These are phyloP conservation scores for Botryosphaeria dothidea DNA, from an alignment of 2,329 filamentous ascomycete genomes.

Conservation along the genomic window DNA sequence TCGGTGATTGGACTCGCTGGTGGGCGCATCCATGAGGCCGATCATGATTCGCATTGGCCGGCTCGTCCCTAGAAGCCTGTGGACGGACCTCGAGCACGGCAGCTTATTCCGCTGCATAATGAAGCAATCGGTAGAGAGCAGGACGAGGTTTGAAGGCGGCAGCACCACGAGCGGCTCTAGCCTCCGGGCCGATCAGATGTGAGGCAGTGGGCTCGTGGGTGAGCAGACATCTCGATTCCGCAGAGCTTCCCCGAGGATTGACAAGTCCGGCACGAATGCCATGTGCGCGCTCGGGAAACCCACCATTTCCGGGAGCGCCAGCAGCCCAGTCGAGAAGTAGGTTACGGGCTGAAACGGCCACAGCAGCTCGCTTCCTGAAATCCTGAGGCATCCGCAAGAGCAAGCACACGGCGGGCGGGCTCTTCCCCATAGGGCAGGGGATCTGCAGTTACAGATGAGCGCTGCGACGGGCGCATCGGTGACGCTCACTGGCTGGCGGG, in stretches of 20 bases:
- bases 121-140: background rate
- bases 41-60: constrained; percentile 20
- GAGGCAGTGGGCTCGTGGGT: constrained; percentile 1
- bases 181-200: constrained; percentile 12
- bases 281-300: background rate
- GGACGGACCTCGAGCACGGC: constrained; percentile 12
- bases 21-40: constrained; percentile 17
- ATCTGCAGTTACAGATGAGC: constrained; percentile 13
- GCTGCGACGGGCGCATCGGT: constrained; percentile 2
- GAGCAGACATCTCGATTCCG: background rate
- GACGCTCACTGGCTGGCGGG: constrained; percentile 3
- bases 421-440: background rate
- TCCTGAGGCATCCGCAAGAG: constrained; percentile 14
- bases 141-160: background rate
- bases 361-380: constrained; percentile 15
- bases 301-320: constrained; percentile 7
- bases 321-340: constrained; percentile 11
- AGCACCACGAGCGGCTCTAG: constrained; percentile 2
- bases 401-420: background rate
- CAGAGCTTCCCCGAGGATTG: background rate
- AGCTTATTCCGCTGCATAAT: constrained; percentile 11
- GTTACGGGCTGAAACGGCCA: constrained; percentile 15
- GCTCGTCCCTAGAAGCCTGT: constrained; percentile 14
- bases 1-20: constrained; percentile 16
- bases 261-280: constrained; percentile 4